Evolutionary conservation across 345 rosid species (phyloP).

Genomic region (Citrus glauca): DNA sequence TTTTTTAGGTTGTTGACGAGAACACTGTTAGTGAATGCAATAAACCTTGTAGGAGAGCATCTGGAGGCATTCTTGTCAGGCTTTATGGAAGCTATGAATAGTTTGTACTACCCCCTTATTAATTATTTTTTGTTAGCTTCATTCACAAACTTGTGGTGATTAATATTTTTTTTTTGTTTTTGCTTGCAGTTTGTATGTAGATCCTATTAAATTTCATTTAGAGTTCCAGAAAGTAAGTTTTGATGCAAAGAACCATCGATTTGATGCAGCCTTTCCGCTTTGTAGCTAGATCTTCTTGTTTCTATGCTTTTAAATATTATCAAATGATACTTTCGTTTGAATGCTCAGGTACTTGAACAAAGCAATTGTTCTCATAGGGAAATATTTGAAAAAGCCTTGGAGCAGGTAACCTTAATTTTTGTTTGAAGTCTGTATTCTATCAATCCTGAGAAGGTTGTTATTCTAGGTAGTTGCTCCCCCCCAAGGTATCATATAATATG

Average conservation of each 20-base stretch:
- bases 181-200: slow-evolving; percentile 37
- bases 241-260: not conserved
- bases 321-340: not conserved
- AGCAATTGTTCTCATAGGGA: slow-evolving; percentile 29
- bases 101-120: slow-evolving; percentile 29
- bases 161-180: not conserved
- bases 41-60: slow-evolving; percentile 25
- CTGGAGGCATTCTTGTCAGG: slow-evolving; percentile 39
- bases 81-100: slow-evolving; percentile 51
- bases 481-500: not conserved
- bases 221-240: slow-evolving; percentile 43
- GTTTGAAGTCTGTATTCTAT: not conserved
- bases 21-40: slow-evolving; percentile 18
- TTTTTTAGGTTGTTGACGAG: slow-evolving; percentile 46
- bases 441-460: not conserved
- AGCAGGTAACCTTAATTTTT: slow-evolving; percentile 28
- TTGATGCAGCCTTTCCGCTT: not conserved
- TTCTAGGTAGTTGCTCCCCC: not conserved
- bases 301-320: not conserved
- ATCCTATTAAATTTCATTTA: slow-evolving; percentile 32
- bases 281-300: not conserved
- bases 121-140: not conserved
- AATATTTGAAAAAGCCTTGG: slow-evolving; percentile 41
- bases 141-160: not conserved
- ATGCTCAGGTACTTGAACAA: slow-evolving; percentile 36